Evolutionary conservation across 148 eudicot species (phyloP).

Genomic region (Tetragonia tetragonoides): DNA sequence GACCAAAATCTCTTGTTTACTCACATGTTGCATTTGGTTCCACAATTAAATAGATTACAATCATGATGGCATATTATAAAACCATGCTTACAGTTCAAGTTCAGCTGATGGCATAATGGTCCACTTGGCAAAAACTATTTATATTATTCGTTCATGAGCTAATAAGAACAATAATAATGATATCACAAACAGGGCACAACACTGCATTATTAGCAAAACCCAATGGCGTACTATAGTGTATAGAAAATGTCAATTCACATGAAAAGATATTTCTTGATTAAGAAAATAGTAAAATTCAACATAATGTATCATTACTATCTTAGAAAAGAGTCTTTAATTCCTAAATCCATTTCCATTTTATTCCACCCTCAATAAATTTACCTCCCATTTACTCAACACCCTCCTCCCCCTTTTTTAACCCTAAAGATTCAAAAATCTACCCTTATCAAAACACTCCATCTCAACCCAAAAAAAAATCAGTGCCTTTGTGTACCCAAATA

Average conservation of each 20-base stretch:
- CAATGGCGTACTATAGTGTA: neutral
- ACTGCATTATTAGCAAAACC: slow-evolving; percentile 4
- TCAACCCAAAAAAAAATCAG: too few species aligned
- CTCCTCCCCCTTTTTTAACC: too few species aligned
- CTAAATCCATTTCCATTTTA: neutral
- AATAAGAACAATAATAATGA: neutral
- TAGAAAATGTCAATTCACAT: neutral
- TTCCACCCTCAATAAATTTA: neutral
- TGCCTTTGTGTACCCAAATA: too few species aligned
- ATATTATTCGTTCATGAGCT: too few species aligned
- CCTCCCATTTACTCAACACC: neutral
- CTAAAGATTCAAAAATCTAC: too few species aligned
- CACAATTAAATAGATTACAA: neutral
- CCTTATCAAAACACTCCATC: too few species aligned
- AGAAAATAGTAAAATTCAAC: neutral
- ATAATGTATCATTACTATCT: neutral
- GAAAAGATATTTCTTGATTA: neutral
- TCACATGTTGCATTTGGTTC: slow-evolving; percentile 16
- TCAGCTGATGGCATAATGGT: slow-evolving; percentile 5
- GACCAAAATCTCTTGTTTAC: neutral
- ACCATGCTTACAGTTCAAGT: slow-evolving; percentile 21
- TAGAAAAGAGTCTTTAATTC: neutral
- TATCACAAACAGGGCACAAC: neutral
- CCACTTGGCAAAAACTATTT: neutral
- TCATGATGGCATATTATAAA: neutral